Percentiles rank a stretch among this genome's conserved stretches.
phyloP scores from a whole-genome alignment of 2,329 filamentous ascomycete genomes.

The Xylaria sp. region DNA sequence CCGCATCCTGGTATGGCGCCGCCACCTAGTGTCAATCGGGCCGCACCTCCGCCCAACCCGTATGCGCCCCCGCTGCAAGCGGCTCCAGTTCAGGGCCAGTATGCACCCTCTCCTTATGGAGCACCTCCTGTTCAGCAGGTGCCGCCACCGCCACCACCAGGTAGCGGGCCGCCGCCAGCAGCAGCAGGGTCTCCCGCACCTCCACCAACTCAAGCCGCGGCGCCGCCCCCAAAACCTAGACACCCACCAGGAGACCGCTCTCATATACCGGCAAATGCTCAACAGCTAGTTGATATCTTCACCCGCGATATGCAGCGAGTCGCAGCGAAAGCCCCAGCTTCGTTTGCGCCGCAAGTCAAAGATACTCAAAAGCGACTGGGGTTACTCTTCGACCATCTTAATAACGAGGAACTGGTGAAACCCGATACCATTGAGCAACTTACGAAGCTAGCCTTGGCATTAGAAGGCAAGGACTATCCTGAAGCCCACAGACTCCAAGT shows the following conservation, averaged over 20 bases:
- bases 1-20: conserved; percentile 47
- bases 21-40: conserved; percentile 53
- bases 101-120: conserved; percentile 68
- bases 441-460: conserved; percentile 70
- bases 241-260: conserved; percentile 88
- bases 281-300: conserved; percentile 83
- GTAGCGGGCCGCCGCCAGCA: conserved; percentile 52
- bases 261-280: conserved; percentile 83
- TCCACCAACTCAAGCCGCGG: conserved; percentile 59
- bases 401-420: conserved; percentile 91
- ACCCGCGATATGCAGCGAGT: conserved; percentile 88
- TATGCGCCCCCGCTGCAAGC: conserved; percentile 63
- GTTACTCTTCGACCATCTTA: conserved; percentile 95
- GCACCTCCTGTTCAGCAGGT: conserved; percentile 55
- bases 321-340: conserved; percentile 83
- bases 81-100: conserved; percentile 63
- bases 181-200: conserved; percentile 54
- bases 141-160: conserved; percentile 55
- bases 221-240: conserved; percentile 69
- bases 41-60: conserved; percentile 59
- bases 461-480: conserved; percentile 76
- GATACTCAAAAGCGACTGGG: conserved; percentile 94
- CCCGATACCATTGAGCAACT: conserved; percentile 79
- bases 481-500: conserved; percentile 75
- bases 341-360: conserved; percentile 87